phyloP scores from a whole-genome alignment of 2,329 filamentous ascomycete genomes.

The Talaromyces pinophilus region DNA sequence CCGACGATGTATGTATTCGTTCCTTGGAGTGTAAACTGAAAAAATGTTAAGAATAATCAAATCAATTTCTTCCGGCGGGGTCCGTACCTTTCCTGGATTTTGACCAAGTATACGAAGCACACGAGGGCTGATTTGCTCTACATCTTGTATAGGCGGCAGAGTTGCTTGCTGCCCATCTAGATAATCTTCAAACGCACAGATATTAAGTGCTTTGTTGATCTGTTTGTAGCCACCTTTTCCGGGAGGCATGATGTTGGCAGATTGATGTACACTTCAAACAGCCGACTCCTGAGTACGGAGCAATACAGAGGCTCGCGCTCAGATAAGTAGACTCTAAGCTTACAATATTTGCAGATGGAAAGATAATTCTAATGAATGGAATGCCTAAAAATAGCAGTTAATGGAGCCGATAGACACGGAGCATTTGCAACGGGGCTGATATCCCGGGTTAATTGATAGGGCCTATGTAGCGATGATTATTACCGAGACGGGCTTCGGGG shows the following conservation, averaged over 20 bases:
- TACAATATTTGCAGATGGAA: not conserved
- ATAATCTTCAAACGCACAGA: slow-evolving; percentile 53
- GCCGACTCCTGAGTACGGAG: not conserved
- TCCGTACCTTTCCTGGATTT: slow-evolving; percentile 46
- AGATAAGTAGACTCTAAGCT: not conserved
- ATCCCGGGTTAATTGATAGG: not conserved
- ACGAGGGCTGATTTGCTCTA: slow-evolving; percentile 45
- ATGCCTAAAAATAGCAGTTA: not conserved
- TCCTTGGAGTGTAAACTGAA: slow-evolving; percentile 42
- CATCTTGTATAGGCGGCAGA: slow-evolving; percentile 42
- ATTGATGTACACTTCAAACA: not conserved
- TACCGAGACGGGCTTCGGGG: not conserved
- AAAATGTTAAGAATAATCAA: not conserved
- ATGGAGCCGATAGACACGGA: not conserved
- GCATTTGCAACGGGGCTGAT: not conserved
- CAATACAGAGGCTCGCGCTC: not conserved
- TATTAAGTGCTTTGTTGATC: slow-evolving; percentile 52
- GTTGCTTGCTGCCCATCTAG: slow-evolving; percentile 41
- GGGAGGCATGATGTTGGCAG: not conserved
- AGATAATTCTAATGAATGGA: not conserved
- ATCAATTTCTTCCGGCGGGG: not conserved
- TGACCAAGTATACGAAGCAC: slow-evolving; percentile 49
- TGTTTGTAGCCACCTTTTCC: slow-evolving; percentile 30
- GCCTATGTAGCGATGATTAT: not conserved
- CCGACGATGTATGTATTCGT: slow-evolving; percentile 46